Evolutionary conservation across 1,139 yeast species (phyloP), one percentile per base, ranked within the genome.

Genomic region (Suhomyces taliae): DNA sequence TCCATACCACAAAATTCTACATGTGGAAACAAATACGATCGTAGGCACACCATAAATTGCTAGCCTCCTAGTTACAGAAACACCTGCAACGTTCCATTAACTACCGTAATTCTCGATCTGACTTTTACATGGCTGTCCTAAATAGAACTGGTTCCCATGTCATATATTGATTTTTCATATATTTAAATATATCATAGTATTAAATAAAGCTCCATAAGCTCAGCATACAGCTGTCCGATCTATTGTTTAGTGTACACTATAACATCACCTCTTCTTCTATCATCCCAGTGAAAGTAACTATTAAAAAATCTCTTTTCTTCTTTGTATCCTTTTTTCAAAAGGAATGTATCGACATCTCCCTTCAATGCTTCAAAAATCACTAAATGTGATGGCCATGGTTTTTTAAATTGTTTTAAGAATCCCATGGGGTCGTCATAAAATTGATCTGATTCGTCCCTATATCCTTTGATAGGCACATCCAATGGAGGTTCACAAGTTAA

Each of bases 401-500:
- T 31, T 11, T 11, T n/a, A 9, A 6, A 6, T 2, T 57, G 67
- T 10, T 33, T 29, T 32, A 47, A 27, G 58, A 85, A 91, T 12
- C 45, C 49, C 1, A 55, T 49, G 0, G 95, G 90, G 55, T 90
- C 70, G 26, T 78, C 84, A 60, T 87, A 91, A 55, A 95, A 87
- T 49, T 69, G 72, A 61, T 93, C 99, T 34, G 97, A 89, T 61
- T 90, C 96, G 61, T 93, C 99, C 62, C 81, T 71, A 60, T 93
- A 95, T 0, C 53, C 46, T 0, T 56, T 58, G 5, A 85, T 50
- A 43, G 66, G 52, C 9, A 74, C 55, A 52, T 74, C 78, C 15
- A 89, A 65, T 1, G 99, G 99, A 0, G 99, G 99, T 52, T 90
- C 95, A 63, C 99, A 95, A 0, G 96, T 83, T 36, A 95, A 70